phyloP scores from a whole-genome alignment of 164 flowering plant species.

The Taxillus chinensis region DNA sequence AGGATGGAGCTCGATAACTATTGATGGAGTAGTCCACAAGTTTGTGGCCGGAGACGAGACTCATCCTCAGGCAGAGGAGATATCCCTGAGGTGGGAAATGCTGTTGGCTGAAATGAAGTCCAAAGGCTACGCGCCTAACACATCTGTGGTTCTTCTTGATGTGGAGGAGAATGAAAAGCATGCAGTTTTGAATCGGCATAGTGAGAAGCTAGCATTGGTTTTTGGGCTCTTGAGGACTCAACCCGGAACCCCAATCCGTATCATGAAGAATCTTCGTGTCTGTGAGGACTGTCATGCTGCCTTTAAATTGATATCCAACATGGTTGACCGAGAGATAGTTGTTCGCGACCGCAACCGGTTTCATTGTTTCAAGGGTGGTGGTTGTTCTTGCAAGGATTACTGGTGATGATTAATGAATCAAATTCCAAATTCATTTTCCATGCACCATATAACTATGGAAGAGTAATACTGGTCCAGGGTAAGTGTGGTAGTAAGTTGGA shows the following conservation, averaged over 20 bases:
- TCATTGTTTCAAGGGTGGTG: conserved; percentile 51
- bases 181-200: conserved; percentile 42
- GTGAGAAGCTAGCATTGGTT: conserved; percentile 54
- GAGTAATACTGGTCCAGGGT: too few species aligned
- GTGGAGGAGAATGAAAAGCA: conserved; percentile 45
- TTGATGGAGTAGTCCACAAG: conserved; percentile 43
- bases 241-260: conserved; percentile 36
- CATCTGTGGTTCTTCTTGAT: conserved; percentile 47
- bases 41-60: conserved; percentile 55
- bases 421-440: too few species aligned
- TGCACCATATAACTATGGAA: too few species aligned
- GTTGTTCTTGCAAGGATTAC: conserved; percentile 50
- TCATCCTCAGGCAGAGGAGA: conserved; percentile 38
- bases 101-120: conserved; percentile 32
- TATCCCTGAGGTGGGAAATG: conserved; percentile 36
- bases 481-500: too few species aligned
- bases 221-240: conserved; percentile 45
- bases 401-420: conserved; percentile 23
- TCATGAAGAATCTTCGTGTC: conserved; percentile 63
- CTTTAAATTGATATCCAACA: conserved; percentile 36
- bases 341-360: conserved; percentile 60
- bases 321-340: conserved; percentile 32
- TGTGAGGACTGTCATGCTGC: conserved; percentile 63
- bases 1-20: conserved; percentile 44
- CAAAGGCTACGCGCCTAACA: conserved; percentile 46